Evolutionary conservation across 371 early-diverging fungal species (phyloP).

Genomic region (Mycotypha africana): DNA sequence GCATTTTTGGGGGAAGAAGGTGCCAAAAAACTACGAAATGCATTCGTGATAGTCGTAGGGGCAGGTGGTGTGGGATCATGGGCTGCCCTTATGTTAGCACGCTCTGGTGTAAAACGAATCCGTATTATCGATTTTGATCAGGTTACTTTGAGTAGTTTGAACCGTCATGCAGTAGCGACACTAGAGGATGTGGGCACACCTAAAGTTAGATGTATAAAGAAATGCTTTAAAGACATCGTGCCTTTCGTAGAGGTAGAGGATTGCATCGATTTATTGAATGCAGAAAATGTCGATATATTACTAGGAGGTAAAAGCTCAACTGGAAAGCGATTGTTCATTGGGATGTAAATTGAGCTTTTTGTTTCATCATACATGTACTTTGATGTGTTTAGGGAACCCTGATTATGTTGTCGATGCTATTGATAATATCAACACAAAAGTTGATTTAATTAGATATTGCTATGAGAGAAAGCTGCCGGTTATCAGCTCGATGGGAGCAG

Average conservation of each 20-base stretch:
- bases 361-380: too few species aligned
- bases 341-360: too few species aligned
- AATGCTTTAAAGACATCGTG: conserved; percentile 64
- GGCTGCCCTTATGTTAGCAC: conserved; percentile 85
- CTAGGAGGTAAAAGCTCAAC: conserved; percentile 67
- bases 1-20: conserved; percentile 86
- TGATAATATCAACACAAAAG: conserved; percentile 92
- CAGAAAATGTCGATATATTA: conserved; percentile 63
- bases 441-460: conserved; percentile 85
- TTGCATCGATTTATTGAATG: conserved; percentile 67
- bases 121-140: conserved; percentile 96
- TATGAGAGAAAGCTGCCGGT: conserved; percentile 63
- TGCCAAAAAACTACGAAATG: conserved; percentile 49
- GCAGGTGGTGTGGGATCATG: conserved; percentile 94
- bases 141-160: conserved; percentile 85
- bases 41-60: conserved; percentile 92
- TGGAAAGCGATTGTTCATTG: too few species aligned
- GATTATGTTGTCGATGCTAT: conserved; percentile 89
- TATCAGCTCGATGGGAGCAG: conserved; percentile 93
- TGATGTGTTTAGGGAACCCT: conserved; percentile 53
- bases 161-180: conserved; percentile 90
- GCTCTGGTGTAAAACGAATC: conserved; percentile 84
- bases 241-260: conserved; percentile 82
- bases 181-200: conserved; percentile 85
- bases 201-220: conserved; percentile 74